Evolutionary conservation across 1,139 yeast species (phyloP).

Genomic region (Geotrichum macrosporum): DNA sequence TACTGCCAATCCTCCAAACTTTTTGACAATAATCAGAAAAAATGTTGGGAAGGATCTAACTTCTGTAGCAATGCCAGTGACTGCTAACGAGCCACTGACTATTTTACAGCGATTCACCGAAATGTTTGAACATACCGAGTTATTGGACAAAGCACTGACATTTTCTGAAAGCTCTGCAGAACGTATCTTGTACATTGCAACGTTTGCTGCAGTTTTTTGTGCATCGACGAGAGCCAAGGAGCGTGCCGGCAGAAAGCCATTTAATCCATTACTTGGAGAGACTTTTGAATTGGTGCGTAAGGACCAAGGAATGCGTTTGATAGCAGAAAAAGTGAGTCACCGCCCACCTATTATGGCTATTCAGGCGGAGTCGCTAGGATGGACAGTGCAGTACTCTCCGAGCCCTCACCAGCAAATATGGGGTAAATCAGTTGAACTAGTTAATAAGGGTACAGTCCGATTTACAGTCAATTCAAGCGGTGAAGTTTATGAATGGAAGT

Average conservation of each 20-base stretch:
- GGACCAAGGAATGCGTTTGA: slow-evolving; percentile 61
- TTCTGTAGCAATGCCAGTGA: slow-evolving; percentile 88
- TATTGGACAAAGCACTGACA: slow-evolving; percentile 59
- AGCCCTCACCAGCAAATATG: slow-evolving; percentile 87
- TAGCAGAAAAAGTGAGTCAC: slow-evolving; percentile 78
- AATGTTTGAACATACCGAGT: slow-evolving; percentile 64
- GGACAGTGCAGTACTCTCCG: slow-evolving; percentile 72
- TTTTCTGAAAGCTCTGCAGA: slow-evolving; percentile 48
- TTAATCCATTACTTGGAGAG: slow-evolving; percentile 87
- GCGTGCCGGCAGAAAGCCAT: slow-evolving; percentile 80
- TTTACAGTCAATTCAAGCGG: slow-evolving; percentile 57
- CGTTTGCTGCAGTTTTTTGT: slow-evolving; percentile 74
- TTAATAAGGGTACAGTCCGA: slow-evolving; percentile 64
- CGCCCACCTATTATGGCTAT: slow-evolving; percentile 80
- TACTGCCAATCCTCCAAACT: slow-evolving; percentile 70
- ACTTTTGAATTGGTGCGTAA: slow-evolving; percentile 81
- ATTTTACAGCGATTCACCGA: slow-evolving; percentile 77
- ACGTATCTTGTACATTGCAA: slow-evolving; percentile 62
- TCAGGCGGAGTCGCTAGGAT: slow-evolving; percentile 63
- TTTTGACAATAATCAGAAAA: slow-evolving; percentile 73
- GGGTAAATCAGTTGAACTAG: slow-evolving; percentile 88
- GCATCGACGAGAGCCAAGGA: slow-evolving; percentile 69
- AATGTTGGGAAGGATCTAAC: slow-evolving; percentile 90
- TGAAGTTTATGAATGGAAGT: slow-evolving; percentile 71
- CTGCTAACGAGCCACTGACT: slow-evolving; percentile 86